phyloP scores from a whole-genome alignment of 2,329 filamentous ascomycete species.

The Polychaeton citri region DNA sequence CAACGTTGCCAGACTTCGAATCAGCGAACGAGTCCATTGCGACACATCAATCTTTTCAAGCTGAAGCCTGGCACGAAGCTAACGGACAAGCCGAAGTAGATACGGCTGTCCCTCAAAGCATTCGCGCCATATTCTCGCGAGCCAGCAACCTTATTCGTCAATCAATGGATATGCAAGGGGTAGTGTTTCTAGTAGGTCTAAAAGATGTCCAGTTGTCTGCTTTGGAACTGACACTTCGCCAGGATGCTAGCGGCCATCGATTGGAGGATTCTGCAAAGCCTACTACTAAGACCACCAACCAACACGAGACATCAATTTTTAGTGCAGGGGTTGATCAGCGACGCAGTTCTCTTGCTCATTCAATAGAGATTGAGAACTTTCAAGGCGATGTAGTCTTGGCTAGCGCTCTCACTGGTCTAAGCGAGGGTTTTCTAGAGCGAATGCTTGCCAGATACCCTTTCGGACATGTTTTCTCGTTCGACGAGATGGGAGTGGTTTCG shows the following conservation, averaged over 20 bases:
- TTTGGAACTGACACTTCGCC: background rate
- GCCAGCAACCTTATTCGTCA: slow-evolving; percentile 35
- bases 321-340: background rate
- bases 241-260: background rate
- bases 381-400: background rate
- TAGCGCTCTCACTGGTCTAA: background rate
- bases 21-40: slow-evolving; percentile 1
- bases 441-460: background rate
- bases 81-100: background rate
- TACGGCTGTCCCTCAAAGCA: background rate
- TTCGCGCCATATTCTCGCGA: slow-evolving; percentile 26
- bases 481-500: background rate
- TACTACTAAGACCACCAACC: background rate
- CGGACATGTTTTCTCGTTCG: background rate
- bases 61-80: slow-evolving; percentile 11
- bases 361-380: background rate
- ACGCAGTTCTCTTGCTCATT: background rate
- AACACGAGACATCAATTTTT: background rate
- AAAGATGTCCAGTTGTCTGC: slow-evolving; percentile 10
- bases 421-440: background rate
- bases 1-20: background rate
- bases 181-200: slow-evolving; percentile 24
- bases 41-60: slow-evolving; percentile 4
- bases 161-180: slow-evolving; percentile 32
- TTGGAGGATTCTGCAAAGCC: background rate